phyloP scores from a whole-genome alignment of 495 filamentous ascomycete genomes.

The Staphylotrichum longicolle region DNA sequence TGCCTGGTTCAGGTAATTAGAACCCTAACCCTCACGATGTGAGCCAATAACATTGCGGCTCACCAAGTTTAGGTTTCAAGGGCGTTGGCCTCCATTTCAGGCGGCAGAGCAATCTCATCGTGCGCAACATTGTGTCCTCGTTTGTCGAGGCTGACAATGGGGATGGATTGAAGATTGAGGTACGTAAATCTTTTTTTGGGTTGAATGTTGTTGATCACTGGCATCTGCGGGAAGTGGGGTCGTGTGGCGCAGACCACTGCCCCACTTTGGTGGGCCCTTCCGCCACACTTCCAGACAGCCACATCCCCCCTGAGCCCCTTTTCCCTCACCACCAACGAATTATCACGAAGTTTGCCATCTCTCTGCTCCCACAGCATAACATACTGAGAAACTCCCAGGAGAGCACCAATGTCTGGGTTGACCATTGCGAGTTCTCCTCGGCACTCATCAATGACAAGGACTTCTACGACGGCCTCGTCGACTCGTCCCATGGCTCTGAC shows the following conservation, averaged over 20 bases:
- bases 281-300: too few relatives aligned
- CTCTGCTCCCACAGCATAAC: too few relatives aligned
- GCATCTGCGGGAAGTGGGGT: too few relatives aligned
- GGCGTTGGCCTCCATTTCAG: conserved; percentile 51
- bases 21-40: background rate
- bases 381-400: conserved; percentile 3
- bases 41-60: too few relatives aligned
- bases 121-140: conserved; percentile 60
- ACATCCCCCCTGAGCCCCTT: too few relatives aligned
- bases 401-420: conserved; percentile 63
- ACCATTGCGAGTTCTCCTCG: conserved; percentile 64
- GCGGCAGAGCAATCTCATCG: conserved; percentile 52
- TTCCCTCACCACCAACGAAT: too few relatives aligned
- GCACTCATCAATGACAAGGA: conserved; percentile 58
- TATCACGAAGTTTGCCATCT: background rate
- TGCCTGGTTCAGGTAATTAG: conserved; percentile 33
- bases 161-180: conserved; percentile 60
- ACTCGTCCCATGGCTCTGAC: conserved; percentile 56
- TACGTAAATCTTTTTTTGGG: conserved; percentile 21
- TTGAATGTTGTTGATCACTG: too few relatives aligned
- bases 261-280: too few relatives aligned
- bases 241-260: too few relatives aligned
- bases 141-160: conserved; percentile 59
- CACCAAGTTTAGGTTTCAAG: conserved; percentile 34
- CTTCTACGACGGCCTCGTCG: conserved; percentile 66